Evolutionary conservation across 495 filamentous ascomycete genomes (phyloP), one percentile per base, ranked within the genome.

Genomic region (Penicillium paradoxum): DNA sequence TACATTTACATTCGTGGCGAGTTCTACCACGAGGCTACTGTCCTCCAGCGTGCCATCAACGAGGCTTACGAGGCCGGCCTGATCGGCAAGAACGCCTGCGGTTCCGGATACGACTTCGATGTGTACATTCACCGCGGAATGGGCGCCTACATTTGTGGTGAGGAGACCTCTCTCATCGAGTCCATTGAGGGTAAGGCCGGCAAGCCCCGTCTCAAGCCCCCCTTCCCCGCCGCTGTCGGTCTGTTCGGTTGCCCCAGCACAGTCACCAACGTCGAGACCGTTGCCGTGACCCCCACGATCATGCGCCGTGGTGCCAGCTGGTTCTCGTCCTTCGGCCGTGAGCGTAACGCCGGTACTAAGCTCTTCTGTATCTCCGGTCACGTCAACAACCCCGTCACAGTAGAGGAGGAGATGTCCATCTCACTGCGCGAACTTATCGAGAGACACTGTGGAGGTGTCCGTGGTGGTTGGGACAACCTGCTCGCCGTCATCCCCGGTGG

Each of bases 1-100:
- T 98, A 98, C 75, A 98, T 98, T 68, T 98, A 98, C 71, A 97
- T 98, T 66, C 93, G 93, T 68, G 93, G 93, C 62, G 93, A 98
- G 71, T 98, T 98, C 76, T 95, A 96, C 71, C 84, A 95, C 60
- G 93, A 98, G 75, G 93, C 95, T 17, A 91, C 92, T 54, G 82
- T 97, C 11, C 81, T 98, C 22, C 91, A 98, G 70, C 80, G 82
- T 52, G 93, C 93, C 48, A 97, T 98, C 67, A 91, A 98, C 73
- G 93, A 98, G 75, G 93, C 93, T 50, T 98, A 98, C 68, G 78
- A 85, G 55, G 92, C 85, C 52, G 95, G 95, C 24, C 74, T 95
- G 32, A 92, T 98, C 67, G 93, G 93, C 63, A 96, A 95, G 84
- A 97, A 98, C 69, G 93, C 93, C 56, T 97, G 92, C 76, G 89